A percentile compares a stretch with the other conserved stretches of the same genome.
phyloP scores from a whole-genome alignment of 2,329 filamentous ascomycete species.

The Coleophoma crateriformis region DNA sequence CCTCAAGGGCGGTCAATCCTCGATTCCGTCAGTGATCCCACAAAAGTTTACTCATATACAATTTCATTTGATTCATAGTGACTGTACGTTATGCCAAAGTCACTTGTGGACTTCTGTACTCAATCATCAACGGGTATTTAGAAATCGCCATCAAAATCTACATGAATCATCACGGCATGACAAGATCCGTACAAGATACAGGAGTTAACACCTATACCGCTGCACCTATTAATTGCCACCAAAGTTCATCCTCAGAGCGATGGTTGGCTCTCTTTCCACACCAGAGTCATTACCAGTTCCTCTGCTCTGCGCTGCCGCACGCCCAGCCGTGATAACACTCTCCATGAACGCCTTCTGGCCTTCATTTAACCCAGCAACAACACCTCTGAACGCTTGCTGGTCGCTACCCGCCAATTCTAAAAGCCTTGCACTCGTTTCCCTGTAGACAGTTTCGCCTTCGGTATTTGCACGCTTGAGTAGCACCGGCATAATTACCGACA shows the following conservation, averaged over 20 bases:
- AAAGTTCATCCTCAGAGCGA: conserved; percentile 95
- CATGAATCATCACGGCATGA: too few species aligned
- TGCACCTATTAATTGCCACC: conserved; percentile 26
- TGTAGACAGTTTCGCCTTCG: conserved; percentile 53
- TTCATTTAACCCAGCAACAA: conserved; percentile 66
- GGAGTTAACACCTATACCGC: too few species aligned
- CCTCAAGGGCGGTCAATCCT: too few species aligned
- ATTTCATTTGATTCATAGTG: too few species aligned
- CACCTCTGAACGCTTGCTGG: conserved; percentile 64
- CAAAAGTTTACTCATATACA: too few species aligned
- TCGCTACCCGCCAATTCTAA: conserved; percentile 77
- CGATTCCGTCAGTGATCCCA: too few species aligned
- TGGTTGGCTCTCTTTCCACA: conserved; percentile 63
- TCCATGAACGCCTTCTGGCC: conserved; percentile 75
- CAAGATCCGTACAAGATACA: too few species aligned
- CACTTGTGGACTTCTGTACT: too few species aligned
- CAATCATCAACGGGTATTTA: too few species aligned
- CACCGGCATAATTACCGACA: conserved; percentile 72
- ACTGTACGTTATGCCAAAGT: too few species aligned
- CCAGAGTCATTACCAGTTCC: conserved; percentile 32
- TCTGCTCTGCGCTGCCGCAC: conserved; percentile 31
- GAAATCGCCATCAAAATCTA: too few species aligned
- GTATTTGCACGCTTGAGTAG: conserved; percentile 67
- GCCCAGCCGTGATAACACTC: conserved; percentile 66
- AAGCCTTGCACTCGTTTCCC: conserved; percentile 70